Evolutionary conservation across 164 flowering plant species (phyloP).

Genomic region (Berberis thunbergii): DNA sequence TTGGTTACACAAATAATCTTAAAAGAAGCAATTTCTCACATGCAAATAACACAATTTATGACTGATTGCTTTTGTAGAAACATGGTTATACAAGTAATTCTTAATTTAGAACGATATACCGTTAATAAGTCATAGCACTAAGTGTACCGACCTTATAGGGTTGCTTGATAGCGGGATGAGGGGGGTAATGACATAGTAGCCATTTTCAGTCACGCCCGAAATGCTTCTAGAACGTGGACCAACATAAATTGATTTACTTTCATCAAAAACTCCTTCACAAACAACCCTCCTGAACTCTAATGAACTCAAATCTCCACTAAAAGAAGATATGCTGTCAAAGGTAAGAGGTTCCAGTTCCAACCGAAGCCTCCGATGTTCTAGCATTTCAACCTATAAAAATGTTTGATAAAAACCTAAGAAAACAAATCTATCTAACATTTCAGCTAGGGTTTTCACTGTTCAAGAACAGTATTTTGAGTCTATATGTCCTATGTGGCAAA

Average conservation of each 20-base stretch:
- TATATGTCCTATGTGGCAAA: no score
- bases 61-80: no score
- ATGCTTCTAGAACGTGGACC: conserved; percentile 96
- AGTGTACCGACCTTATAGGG: conserved; percentile 45
- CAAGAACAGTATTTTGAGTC: no score
- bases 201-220: conserved; percentile 95
- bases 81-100: no score
- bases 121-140: background rate
- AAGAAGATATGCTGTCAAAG: conserved; percentile 20
- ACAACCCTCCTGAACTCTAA: conserved; percentile 71
- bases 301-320: conserved; percentile 24
- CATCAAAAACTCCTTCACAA: conserved; percentile 76
- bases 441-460: no score
- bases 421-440: no score
- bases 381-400: conserved; percentile 42
- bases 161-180: conserved; percentile 46
- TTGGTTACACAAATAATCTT: no score
- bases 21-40: no score
- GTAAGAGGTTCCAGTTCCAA: conserved; percentile 44
- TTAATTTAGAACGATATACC: background rate
- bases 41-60: no score
- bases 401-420: background rate
- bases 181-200: conserved; percentile 81
- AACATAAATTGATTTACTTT: conserved; percentile 61
- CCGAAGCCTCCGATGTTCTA: conserved; percentile 45